These are phyloP conservation scores for Tetrahymena thermophila DNA, from an alignment of 73 alveolate species.

Conservation along the genomic window DNA sequence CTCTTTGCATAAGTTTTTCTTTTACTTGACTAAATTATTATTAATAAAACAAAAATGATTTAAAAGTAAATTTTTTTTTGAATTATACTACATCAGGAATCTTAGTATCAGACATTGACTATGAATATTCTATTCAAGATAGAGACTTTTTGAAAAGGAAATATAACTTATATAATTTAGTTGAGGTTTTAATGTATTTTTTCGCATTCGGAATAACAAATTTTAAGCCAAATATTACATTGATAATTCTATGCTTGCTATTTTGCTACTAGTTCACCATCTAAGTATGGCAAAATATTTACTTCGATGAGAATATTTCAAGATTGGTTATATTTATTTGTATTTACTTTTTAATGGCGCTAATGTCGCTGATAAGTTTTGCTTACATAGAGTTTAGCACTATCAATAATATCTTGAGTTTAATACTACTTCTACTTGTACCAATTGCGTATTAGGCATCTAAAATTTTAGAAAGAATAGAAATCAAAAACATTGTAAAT, in stretches of 20 bases:
- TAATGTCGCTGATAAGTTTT: background rate
- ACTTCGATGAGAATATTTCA: background rate
- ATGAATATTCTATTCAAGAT: background rate
- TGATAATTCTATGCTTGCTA: background rate
- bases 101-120: background rate
- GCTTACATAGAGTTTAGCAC: background rate
- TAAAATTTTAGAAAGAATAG: background rate
- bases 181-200: background rate
- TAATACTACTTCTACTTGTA: background rate
- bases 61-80: background rate
- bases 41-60: background rate
- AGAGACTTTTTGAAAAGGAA: background rate
- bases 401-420: background rate
- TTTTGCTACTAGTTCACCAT: background rate
- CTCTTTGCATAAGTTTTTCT: background rate
- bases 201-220: background rate
- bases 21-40: background rate
- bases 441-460: background rate
- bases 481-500: background rate
- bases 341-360: background rate
- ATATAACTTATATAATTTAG: background rate
- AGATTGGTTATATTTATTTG: background rate
- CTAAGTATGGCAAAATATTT: background rate
- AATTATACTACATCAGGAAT: background rate
- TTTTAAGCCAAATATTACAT: background rate